Conservation (phyloP, 108 stramenopile genomes). For the Licmophora abbreviata region DNA sequence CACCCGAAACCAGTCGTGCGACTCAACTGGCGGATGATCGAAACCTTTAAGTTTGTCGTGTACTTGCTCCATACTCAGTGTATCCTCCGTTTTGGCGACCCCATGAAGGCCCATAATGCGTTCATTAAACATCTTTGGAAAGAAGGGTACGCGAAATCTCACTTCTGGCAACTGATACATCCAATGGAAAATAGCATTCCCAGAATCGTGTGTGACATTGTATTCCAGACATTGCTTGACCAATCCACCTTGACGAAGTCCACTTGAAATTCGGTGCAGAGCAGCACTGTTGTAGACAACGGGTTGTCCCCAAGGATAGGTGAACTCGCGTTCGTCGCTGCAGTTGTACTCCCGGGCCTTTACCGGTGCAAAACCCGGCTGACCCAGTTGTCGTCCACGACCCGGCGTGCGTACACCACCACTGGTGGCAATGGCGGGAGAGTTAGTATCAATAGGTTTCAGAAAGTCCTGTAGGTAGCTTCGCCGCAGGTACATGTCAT, state of each 20-base stretch:
- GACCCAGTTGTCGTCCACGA: neutral
- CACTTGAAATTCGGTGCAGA: constrained; percentile 8
- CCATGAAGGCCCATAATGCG: no score
- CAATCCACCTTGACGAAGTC: constrained; percentile 11
- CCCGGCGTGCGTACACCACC: neutral
- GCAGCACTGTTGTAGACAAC: constrained; percentile 19
- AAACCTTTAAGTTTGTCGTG: no score
- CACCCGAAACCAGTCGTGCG: no score
- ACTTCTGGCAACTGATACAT: no score
- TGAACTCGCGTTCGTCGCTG: neutral
- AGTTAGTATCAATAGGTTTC: neutral
- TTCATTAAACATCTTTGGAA: no score
- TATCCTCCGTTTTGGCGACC: no score
- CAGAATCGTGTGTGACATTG: constrained; percentile 21
- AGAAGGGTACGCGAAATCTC: no score
- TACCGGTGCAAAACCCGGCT: neutral
- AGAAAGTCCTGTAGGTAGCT: constrained; percentile 1
- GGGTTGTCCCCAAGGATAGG: constrained; percentile 30
- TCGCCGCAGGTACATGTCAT: constrained; percentile 17
- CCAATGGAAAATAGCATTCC: constrained; percentile 24
- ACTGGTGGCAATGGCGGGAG: neutral
- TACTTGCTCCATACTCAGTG: no score
- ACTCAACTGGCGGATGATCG: no score
- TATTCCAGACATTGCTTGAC: constrained; percentile 19
- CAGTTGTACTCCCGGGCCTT: neutral